Base-by-base conservation (phyloP, 106 monocot genomes). In the Posidonia australis region DNA sequence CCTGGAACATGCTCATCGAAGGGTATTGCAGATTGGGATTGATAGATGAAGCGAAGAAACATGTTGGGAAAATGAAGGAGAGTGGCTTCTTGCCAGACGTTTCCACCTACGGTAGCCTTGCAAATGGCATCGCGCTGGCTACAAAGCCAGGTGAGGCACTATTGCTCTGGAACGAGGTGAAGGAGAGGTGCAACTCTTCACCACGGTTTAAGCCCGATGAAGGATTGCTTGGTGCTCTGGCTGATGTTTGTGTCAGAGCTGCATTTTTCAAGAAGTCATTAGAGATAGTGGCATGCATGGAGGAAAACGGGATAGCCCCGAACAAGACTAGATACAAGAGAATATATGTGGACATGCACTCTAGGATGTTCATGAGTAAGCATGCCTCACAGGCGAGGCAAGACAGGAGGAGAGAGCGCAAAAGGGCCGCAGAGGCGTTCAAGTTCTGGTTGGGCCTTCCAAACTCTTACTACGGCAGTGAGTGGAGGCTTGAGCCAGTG, bases 381-480 rank as follows among this genome's bases (percentile, higher is more conserved):
- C 93, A 94, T 51, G 86, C 93, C 0, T 94, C 93, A n/a, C 77
- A 74, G 74, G 89, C 93, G 13, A 79, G 93, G 77, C 83, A 89
- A 75, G 83, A 86, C 30, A 63, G 89, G 70, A 68, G 93, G 83
- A 81, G 29, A 23, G 93, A 89, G 65, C 63, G 86, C 77, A 89
- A 83, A 71, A 75, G 84, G 64, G 93, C 93, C 41, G 93, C 93
- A 0, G 93, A 94, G 81, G 93, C 93, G 1, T 94, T 94, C 62
- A 94, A 94, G 76, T 94, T 94, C 66, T 94, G 93, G 93, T 69
- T 94, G 24, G 93, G 93, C 9, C 69, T 94, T 19, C 93, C 93
- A 0, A 94, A 94, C 62, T 81, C 83, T 0, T 94, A 94, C 71
- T 94, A 94, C 47, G 93, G 85, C 44, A 89, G 80, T 22, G 89